These are phyloP conservation scores for Penicillium thymicola DNA, from an alignment of 2,329 filamentous ascomycete genomes.

Conservation along the genomic window DNA sequence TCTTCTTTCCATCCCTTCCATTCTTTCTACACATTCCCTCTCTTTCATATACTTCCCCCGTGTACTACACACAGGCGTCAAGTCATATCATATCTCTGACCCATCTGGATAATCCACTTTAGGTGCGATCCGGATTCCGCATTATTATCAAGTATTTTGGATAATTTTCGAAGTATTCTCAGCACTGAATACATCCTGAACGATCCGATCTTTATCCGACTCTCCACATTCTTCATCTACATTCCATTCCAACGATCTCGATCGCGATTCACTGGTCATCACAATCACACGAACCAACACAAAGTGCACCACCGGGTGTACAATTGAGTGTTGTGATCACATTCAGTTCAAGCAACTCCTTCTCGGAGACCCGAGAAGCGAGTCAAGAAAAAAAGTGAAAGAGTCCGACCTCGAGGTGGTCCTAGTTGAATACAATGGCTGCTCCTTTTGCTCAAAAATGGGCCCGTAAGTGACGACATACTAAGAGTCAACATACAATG, in stretches of 20 bases:
- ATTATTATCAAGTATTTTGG: slow-evolving; percentile 5
- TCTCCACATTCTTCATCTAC: slow-evolving; percentile 23
- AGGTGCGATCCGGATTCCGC: slow-evolving; percentile 22
- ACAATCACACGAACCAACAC: background rate
- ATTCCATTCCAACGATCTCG: slow-evolving; percentile 27
- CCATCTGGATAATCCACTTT: slow-evolving; percentile 17
- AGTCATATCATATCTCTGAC: slow-evolving; percentile 25
- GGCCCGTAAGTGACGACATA: slow-evolving; percentile 32
- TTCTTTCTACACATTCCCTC: slow-evolving; percentile 30
- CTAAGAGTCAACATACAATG: background rate
- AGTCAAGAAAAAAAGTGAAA: slow-evolving; percentile 23
- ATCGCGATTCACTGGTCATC: slow-evolving; percentile 4
- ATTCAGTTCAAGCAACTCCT: slow-evolving; percentile 28
- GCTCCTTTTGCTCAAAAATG: slow-evolving; percentile 32
- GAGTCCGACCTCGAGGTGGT: slow-evolving; percentile 8
- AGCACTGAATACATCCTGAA: slow-evolving; percentile 4
- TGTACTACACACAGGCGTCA: slow-evolving; percentile 13
- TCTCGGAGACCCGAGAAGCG: slow-evolving; percentile 43
- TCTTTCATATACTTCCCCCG: slow-evolving; percentile 20
- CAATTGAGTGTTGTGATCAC: slow-evolving; percentile 6
- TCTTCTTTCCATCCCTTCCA: slow-evolving; percentile 27
- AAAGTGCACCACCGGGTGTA: background rate
- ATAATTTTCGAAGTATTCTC: background rate
- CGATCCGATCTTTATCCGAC: slow-evolving; percentile 9
- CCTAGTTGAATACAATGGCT: slow-evolving; percentile 27